Evolutionary conservation across 2,329 filamentous ascomycete genomes (phyloP), one percentile per base, ranked within the genome.

Genomic region (Calonectria fujianensis): DNA sequence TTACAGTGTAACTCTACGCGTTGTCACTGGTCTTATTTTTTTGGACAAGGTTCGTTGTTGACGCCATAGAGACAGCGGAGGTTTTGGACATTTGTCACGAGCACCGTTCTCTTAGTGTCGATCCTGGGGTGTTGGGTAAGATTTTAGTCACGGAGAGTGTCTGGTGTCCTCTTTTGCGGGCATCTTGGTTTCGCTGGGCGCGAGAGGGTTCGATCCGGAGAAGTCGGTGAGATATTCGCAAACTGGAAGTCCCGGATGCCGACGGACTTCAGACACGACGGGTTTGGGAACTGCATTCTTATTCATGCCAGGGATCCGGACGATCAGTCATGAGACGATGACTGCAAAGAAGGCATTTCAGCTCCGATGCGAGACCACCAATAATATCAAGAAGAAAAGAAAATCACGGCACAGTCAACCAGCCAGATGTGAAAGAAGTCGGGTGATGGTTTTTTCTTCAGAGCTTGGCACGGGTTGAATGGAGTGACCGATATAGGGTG

Each of bases 401-500:
- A 9, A 18, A 63, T 4, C 16, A 41, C 3, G 24, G 13, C 16
- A 13, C 4, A 29, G 6, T 10, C 16, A 18, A 41, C 39, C 57
- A 63, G 39, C 16, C 24, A 63, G 24, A 39, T 16, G n/a, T 20
- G 39, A 63, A 45, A 18, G 35, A 64, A 65, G 41, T 50, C 61
- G 29, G 24, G 29, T 50, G 61, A 65, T 65, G 29, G 13, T 13
- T 32, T 54, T 45, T 13, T 29, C 14, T 35, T n/a, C n/a, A 20
- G 18, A 24, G 24, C 35, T 54, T 57, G 31, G 35, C 18, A 50
- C 24, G 41, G 61, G 61, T 41, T 69, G 51, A 45, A 48, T 48
- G 37, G 51, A 57, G n/a, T 48, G 57, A 9, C 4, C 2, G 31
- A 45, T 65, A 65, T 65, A 65, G 61, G 61, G 61, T 72, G 63